These are phyloP conservation scores for Saccharomycopsis microspora DNA, from an alignment of 805 yeast genomes.

Conservation along the genomic window DNA sequence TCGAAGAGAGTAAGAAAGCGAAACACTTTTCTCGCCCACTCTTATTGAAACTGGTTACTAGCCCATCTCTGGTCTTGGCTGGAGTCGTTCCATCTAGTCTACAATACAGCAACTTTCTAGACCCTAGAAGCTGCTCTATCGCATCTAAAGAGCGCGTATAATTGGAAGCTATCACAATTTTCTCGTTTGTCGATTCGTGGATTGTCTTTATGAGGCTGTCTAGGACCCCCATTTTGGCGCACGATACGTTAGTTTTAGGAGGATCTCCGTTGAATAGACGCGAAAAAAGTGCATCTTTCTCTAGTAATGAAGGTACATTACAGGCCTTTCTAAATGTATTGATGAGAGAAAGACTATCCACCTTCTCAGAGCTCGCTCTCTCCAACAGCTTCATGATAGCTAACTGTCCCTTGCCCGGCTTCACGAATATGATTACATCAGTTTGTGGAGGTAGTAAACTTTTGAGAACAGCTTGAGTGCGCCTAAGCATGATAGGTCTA, in stretches of 20 bases:
- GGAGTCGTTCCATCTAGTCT: conserved; percentile 84
- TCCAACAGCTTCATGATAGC: conserved; percentile 39
- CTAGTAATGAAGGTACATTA: conserved; percentile 62
- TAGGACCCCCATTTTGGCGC: conserved; percentile 28
- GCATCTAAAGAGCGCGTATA: conserved; percentile 81
- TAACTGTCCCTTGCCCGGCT: conserved; percentile 57
- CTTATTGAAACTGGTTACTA: conserved; percentile 62
- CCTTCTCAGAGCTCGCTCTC: conserved; percentile 22
- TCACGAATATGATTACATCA: conserved; percentile 67
- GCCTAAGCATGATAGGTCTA: conserved; percentile 53
- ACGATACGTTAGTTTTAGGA: conserved; percentile 6
- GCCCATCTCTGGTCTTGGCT: conserved; percentile 45
- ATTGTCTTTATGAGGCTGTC: conserved; percentile 45
- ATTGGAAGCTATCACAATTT: conserved; percentile 77
- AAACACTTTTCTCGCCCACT: conserved; percentile 29
- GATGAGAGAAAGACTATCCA: conserved; percentile 53
- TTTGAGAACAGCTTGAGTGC: conserved; percentile 48
- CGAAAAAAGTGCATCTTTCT: conserved; percentile 34
- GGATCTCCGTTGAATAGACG: conserved; percentile 9
- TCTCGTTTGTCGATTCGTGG: conserved; percentile 39
- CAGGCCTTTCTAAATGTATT: conserved; percentile 71
- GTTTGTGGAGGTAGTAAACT: conserved; percentile 62
- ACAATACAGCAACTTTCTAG: conserved; percentile 33
- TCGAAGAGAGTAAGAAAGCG: conserved; percentile 72
- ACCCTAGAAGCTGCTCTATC: conserved; percentile 34